Conservation (phyloP, 371 early-diverging fungal species). For the Lichtheimia ornata region DNA sequence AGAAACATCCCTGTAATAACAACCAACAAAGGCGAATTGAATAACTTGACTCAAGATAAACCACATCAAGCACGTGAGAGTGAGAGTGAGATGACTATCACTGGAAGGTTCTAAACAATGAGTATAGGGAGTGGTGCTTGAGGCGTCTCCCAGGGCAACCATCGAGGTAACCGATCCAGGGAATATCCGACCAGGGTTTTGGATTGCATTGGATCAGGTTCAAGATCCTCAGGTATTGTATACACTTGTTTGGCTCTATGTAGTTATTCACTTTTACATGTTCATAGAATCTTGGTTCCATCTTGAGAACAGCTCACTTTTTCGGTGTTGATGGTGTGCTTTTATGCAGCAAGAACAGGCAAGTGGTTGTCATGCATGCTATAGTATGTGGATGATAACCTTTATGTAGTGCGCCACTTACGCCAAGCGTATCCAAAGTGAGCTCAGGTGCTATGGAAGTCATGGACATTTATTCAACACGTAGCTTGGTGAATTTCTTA, state of each 20-base stretch:
- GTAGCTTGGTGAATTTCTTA: slow-evolving; percentile 51
- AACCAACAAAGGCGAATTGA: slow-evolving; percentile 27
- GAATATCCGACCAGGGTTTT: slow-evolving; percentile 27
- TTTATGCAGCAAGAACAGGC: slow-evolving; percentile 53
- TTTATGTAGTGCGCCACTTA: slow-evolving; percentile 51
- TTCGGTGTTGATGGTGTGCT: slow-evolving; percentile 66
- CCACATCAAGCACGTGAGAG: slow-evolving; percentile 26
- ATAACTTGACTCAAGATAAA: slow-evolving; percentile 24
- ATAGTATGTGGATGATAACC: background rate
- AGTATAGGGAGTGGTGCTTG: slow-evolving; percentile 20
- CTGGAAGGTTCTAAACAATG: background rate
- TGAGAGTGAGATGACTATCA: background rate
- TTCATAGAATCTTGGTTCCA: slow-evolving; percentile 63
- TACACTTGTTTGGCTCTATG: background rate
- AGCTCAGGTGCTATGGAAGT: slow-evolving; percentile 67
- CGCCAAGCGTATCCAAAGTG: slow-evolving; percentile 61
- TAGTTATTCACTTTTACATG: background rate
- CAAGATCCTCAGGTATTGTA: slow-evolving; percentile 64
- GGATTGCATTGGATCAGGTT: slow-evolving; percentile 63
- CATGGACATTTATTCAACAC: slow-evolving; percentile 53
- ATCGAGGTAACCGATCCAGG: background rate
- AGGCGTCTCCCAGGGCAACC: slow-evolving; percentile 15
- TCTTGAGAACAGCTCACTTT: slow-evolving; percentile 62
- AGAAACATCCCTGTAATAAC: slow-evolving; percentile 8
- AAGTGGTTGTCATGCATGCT: background rate